Evolutionary conservation across 2,329 filamentous ascomycete genomes (phyloP), one percentile per base, ranked within the genome.

Genomic region (Dryadomyces quercivorus): DNA sequence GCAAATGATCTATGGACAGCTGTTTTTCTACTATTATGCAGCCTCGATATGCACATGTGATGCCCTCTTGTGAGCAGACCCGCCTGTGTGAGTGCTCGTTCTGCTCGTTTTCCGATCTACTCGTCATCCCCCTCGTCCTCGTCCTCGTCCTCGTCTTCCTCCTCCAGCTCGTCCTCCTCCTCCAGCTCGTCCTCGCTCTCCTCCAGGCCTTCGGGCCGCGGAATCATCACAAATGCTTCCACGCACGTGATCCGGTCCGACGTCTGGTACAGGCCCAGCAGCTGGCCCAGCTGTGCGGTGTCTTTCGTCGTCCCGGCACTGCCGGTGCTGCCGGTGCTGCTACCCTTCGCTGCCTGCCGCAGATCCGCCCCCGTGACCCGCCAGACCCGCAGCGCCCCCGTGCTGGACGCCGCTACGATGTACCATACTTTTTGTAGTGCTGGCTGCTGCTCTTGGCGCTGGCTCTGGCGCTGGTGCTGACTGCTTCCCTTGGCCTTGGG

Each of bases 201-300:
- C 61, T 81, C 81, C 47, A 75, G 72, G 21, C 77, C 77, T 44
- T 82, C 81, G 16, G 80, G 78, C 49, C 77, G 73, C 61, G 82
- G 78, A 67, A 87, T 78, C 88, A 97, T 94, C 59, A 88, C 73
- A 71, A 95, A 97, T 21, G 85, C 85, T 62, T 82, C 83, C 63
- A 97, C 65, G 66, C 93, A 97, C 42, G 91, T 97, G 61, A 97
- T 90, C 55, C 93, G 77, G 66, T 92, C 91, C 48, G 85, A 83
- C 21, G 91, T 95, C 68, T 91, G 85, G 63, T 93, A 93, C 36
- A 79, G 82, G 16, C 84, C 89, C 47, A 95, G 66, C 54, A 94
- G 66, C 59, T 71, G 76, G 34, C 88, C 90, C 21, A 87, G 62
- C 57, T 70, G 65, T 59, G 62, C 66, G 40, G 62, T 58, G 21